Evolutionary conservation across 331 rosid genomes (phyloP).

Genomic region (Malus hybrid): DNA sequence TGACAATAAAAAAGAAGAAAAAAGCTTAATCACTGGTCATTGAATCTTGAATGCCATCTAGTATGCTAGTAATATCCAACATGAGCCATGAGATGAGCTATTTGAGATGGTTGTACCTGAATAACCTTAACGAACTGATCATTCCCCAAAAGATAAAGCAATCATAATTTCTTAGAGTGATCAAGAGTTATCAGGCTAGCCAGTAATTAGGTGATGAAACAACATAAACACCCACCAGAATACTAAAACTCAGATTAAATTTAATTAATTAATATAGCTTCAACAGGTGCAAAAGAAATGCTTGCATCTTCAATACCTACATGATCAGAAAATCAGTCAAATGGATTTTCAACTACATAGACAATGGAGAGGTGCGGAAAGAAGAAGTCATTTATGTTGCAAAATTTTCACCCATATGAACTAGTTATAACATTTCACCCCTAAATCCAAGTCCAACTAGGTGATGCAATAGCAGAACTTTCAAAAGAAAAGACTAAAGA

Average conservation of each 20-base stretch:
- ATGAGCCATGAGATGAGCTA: neutral
- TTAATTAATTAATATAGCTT: conserved; percentile 43
- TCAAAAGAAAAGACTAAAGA: neutral
- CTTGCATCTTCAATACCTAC: conserved; percentile 78
- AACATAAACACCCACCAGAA: neutral
- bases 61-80: neutral
- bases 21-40: neutral
- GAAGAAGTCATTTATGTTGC: neutral
- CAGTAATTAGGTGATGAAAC: neutral
- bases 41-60: neutral
- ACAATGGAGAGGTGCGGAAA: neutral
- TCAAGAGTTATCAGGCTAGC: neutral
- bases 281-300: conserved; percentile 83
- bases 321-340: conserved; percentile 23
- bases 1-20: neutral
- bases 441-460: neutral
- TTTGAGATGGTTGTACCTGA: neutral
- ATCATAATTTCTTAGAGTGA: neutral
- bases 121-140: neutral
- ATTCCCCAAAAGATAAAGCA: neutral
- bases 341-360: neutral
- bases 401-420: neutral
- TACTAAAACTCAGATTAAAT: neutral
- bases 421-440: neutral
- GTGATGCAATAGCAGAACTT: neutral